phyloP scores from a whole-genome alignment of 208 protist species.

The Balamuthia mandrillaris region DNA sequence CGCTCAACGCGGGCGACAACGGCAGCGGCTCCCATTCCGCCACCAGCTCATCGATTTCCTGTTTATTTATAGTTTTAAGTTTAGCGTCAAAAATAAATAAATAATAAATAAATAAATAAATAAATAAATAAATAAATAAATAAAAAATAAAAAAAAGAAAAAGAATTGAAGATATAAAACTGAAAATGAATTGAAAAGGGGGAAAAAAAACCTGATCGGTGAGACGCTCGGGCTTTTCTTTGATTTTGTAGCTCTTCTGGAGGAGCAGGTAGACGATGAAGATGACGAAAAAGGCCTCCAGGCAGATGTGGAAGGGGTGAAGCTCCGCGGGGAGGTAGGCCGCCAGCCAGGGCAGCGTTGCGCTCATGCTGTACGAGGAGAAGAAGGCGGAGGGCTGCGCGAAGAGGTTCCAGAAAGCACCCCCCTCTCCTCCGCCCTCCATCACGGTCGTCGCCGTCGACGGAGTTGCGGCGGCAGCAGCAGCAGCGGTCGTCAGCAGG shows the following conservation, averaged over 20 bases:
- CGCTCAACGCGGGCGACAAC: not conserved
- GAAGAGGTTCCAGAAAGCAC: too few species aligned
- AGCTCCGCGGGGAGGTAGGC: too few species aligned
- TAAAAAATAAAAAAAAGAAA: slow-evolving; percentile 51
- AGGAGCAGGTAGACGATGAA: not conserved
- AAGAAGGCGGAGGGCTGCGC: too few species aligned
- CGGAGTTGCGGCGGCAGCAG: too few species aligned
- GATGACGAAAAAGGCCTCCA: slow-evolving; percentile 7
- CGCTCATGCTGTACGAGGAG: too few species aligned
- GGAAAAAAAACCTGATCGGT: not conserved
- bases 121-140: slow-evolving; percentile 39
- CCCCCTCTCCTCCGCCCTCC: too few species aligned
- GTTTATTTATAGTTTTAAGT: not conserved
- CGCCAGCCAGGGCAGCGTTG: too few species aligned
- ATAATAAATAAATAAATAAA: slow-evolving; percentile 18
- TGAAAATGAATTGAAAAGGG: slow-evolving; percentile 10
- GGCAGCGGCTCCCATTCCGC: not conserved
- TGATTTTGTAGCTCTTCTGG: slow-evolving; percentile 38
- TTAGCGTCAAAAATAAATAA: not conserved
- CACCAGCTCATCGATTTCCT: slow-evolving; percentile 25
- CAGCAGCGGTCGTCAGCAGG: too few species aligned
- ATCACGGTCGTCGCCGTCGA: too few species aligned
- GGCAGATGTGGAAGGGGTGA: not conserved
- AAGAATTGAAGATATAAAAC: slow-evolving; percentile 48
- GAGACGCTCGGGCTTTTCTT: not conserved